Evolutionary conservation across 352 stramenopile species (phyloP).

Genomic region (Pythium utonaiense): DNA sequence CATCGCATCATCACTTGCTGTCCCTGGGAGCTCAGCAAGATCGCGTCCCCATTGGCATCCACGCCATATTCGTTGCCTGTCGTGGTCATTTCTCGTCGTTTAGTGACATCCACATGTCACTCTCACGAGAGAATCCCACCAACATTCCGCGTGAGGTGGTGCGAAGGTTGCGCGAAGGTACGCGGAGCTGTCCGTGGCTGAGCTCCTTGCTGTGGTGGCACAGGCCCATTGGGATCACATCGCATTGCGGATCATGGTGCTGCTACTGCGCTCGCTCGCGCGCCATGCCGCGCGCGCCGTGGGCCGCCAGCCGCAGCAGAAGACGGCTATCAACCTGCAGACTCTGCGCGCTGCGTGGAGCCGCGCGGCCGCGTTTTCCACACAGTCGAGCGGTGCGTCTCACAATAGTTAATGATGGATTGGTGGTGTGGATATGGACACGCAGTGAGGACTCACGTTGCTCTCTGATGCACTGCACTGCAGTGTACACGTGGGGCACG

Average conservation of each 20-base stretch:
- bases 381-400: constrained; percentile 61
- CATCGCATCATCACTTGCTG: constrained; percentile 91
- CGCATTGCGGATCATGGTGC: constrained; percentile 49
- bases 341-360: constrained; percentile 19
- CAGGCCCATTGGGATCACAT: background rate
- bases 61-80: constrained; percentile 37
- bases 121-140: background rate
- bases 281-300: constrained; percentile 22
- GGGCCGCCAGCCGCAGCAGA: constrained; percentile 11
- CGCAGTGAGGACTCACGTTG: background rate
- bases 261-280: constrained; percentile 42
- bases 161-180: constrained; percentile 31
- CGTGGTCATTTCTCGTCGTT: constrained; percentile 28
- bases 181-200: background rate
- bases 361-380: constrained; percentile 34
- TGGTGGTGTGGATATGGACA: background rate
- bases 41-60: constrained; percentile 39
- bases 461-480: constrained; percentile 8
- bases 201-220: constrained; percentile 18
- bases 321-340: constrained; percentile 16
- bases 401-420: background rate
- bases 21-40: constrained; percentile 63
- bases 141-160: constrained; percentile 9
- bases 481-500: constrained; percentile 84
- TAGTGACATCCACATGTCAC: constrained; percentile 5